Percentiles rank a stretch among this genome's conserved stretches.
Evolutionary conservation across 179 eudicot genomes (phyloP).

Genomic region (Drosera spatulata): DNA sequence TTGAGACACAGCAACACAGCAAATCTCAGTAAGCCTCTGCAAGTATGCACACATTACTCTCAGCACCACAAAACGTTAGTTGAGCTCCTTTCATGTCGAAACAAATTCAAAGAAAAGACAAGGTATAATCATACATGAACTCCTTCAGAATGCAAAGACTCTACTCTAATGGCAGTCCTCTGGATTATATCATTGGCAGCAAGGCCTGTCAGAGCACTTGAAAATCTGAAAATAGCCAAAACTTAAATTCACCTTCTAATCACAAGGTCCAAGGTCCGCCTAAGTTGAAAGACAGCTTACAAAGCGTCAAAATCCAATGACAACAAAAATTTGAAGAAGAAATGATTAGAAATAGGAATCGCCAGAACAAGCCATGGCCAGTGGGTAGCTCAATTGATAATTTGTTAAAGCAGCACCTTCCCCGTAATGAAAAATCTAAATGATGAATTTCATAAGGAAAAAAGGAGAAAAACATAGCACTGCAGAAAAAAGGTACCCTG

Average conservation of each 20-base stretch:
- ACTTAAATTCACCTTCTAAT: too few species aligned
- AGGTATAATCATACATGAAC: conserved; percentile 62
- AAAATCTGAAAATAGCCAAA: conserved; percentile 44
- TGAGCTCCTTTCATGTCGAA: background rate
- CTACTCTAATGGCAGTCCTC: conserved; percentile 81
- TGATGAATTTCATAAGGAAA: background rate
- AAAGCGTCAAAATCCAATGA: too few species aligned
- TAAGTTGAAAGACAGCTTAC: too few species aligned
- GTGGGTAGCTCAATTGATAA: too few species aligned
- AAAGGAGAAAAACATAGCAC: background rate
- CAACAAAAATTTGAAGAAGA: background rate
- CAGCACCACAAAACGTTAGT: background rate
- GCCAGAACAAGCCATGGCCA: too few species aligned
- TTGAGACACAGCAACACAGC: conserved; percentile 85
- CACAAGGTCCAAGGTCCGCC: too few species aligned
- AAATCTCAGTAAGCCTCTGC: conserved; percentile 92
- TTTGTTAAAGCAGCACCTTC: background rate
- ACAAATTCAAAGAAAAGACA: background rate
- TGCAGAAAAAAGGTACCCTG: conserved; percentile 51
- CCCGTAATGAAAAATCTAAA: background rate
- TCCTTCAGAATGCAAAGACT: conserved; percentile 96
- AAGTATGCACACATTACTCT: conserved; percentile 2
- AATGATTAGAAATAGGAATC: background rate
- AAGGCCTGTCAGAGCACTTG: conserved; percentile 64
- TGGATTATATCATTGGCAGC: conserved; percentile 73